These are phyloP conservation scores for Saccharomyces hybrid DNA, from an alignment of 1,139 yeast genomes.

Conservation along the genomic window DNA sequence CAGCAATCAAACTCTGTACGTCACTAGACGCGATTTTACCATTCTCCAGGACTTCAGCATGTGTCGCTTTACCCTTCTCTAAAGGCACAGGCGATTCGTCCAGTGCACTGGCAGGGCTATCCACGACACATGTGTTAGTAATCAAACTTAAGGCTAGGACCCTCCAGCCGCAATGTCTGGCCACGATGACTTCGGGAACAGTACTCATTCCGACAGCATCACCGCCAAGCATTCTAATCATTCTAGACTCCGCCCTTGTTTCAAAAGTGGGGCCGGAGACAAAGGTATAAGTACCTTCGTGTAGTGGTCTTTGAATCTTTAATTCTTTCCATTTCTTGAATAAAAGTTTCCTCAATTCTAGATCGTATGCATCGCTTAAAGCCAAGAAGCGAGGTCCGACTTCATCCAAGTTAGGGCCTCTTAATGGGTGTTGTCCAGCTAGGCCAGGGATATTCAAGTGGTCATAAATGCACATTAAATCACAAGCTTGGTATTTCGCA, in stretches of 20 bases:
- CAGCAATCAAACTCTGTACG: conserved; percentile 62
- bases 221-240: conserved; percentile 66
- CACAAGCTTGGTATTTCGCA: conserved; percentile 63
- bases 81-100: conserved; percentile 47
- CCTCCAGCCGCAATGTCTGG: conserved; percentile 75
- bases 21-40: conserved; percentile 77
- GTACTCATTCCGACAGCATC: conserved; percentile 98
- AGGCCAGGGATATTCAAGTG: conserved; percentile 89
- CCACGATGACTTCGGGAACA: conserved; percentile 89
- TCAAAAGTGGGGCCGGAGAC: conserved; percentile 95
- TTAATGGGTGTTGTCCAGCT: conserved; percentile 78
- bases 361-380: conserved; percentile 82
- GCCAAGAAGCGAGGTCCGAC: conserved; percentile 87
- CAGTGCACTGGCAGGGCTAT: conserved; percentile 67
- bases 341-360: conserved; percentile 53
- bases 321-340: conserved; percentile 48
- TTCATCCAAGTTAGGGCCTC: conserved; percentile 75
- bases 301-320: conserved; percentile 50
- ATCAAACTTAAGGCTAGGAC: conserved; percentile 81
- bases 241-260: conserved; percentile 83
- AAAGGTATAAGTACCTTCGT: conserved; percentile 81
- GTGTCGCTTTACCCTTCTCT: conserved; percentile 77
- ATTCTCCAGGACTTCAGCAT: conserved; percentile 78
- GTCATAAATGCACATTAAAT: conserved; percentile 80
- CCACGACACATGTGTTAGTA: conserved; percentile 74